Base-by-base conservation (phyloP, 768 basidiomycete species). In the Boletus subcaerulescens region DNA sequence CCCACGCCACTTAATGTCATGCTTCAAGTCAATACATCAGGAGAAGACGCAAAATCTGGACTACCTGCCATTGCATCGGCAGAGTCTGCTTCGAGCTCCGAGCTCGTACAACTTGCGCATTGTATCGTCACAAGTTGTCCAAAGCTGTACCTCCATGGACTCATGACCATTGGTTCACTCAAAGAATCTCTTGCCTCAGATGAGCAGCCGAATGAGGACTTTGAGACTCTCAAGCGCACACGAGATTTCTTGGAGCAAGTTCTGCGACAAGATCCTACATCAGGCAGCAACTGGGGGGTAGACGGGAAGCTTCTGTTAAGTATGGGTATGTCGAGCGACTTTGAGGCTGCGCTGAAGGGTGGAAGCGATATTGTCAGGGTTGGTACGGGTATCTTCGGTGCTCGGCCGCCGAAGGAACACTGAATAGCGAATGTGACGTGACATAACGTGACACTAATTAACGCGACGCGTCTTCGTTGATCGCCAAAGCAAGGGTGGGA, bases 301-400 rank as follows among this genome's bases (percentile, higher is more conserved):
- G 69, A 70, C 3, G 82, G 83, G 14, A 70, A 67, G 56, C 67
- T 93, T 49, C 26, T 86, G 62, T 65, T 93, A 68, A 93, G 91
- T 54, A 98, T 97, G 94, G 96, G 96, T 8, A 98, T 98, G 96
- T 95, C 93, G 48, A 87, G 86, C 58, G 96, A 98, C 65, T 98
- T 93, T 64, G 91, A 88, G 67, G 82, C 85, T 29, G 97, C 96
- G 5, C 71, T 98, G 46, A 80, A 76, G 67, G 83, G 85, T 13
- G 96, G 94, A 2, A 89, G 91, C 62, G 86, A 91, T 64, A 83
- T 93, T 44, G 94, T 98, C 1, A 73, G 97, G 45, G 93, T 98
- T 6, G 96, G 96, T 3, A 93, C 91, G 4, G 84, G 86, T 17
- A 93, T 98, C 41, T 96, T 96, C 66, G 94, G 94, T 0, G 72